Percentiles rank a stretch among this genome's conserved stretches.
phyloP scores from a whole-genome alignment of 257 asterid genomes.

The Lavandula angustifolia region DNA sequence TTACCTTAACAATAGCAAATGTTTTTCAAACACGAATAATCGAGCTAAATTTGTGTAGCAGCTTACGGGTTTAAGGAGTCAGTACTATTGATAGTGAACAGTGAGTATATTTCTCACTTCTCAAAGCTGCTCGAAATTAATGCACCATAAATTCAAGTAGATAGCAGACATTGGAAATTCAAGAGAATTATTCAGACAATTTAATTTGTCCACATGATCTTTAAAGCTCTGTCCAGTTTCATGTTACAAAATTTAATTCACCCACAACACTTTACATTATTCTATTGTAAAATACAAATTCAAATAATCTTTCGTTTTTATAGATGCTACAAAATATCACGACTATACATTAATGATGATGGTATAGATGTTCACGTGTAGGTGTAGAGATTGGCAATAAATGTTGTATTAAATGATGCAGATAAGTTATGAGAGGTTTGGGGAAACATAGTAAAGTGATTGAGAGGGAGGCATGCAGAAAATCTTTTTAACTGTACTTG shows the following conservation, averaged over 20 bases:
- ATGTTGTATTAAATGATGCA: no score
- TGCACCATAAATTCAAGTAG: conserved; percentile 11
- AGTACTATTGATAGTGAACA: not conserved
- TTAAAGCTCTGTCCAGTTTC: not conserved
- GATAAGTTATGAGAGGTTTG: no score
- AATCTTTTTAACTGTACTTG: conserved; percentile 40
- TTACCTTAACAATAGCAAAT: no score
- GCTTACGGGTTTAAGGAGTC: no score
- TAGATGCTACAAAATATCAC: no score
- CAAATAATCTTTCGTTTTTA: no score
- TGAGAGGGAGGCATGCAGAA: conserved; percentile 26
- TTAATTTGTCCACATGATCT: conserved; percentile 10
- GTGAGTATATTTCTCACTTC: not conserved
- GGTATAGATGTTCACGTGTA: no score
- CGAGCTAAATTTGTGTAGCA: not conserved
- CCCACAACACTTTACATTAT: not conserved
- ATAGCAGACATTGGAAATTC: conserved; percentile 24
- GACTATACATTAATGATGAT: no score
- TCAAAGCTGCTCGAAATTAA: not conserved
- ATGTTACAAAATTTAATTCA: not conserved
- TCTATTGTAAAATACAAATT: no score
- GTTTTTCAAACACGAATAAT: no score
- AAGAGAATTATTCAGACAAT: not conserved
- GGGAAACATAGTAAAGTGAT: no score
- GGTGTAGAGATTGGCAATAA: no score